Base-by-base conservation (phyloP, 2,329 filamentous ascomycete species). In the Bipolaris zeicola region DNA sequence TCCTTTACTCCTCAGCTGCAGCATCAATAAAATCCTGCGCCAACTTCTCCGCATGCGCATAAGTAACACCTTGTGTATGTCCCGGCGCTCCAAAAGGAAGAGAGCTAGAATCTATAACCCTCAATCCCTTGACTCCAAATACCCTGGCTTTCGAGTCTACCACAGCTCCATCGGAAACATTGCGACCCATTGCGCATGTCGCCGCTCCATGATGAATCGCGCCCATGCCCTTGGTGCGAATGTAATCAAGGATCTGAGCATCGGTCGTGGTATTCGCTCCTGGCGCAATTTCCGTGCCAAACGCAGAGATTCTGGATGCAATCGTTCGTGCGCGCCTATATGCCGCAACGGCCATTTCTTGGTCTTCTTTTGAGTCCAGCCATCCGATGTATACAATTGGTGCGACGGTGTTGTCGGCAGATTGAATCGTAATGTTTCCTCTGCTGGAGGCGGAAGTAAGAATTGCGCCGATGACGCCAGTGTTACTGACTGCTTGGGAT, bases 401-500 rank as follows among this genome's bases (percentile, higher is more conserved):
- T 8, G 37, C 22, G 14, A 52, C 33, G 1, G 31, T 37, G n/a
- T 56, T 56, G 11, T 56, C 49, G 18, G 49, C 37, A 8, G 49
- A 56, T n/a, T 52, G 54, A 3, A 56, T 56, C 1, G 54, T 56
- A 6, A 56, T 20, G 26, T 56, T 56, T 24, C 54, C 54, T 11
- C 38, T 45, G 36, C 54, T 56, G 3, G 49, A 47, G 10, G 54
- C 48, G 31, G 49, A 56, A 5, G 50, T 52, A 3, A 56, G 44
- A 22, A 52, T 47, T 7, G 38, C 51, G 7, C 54, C 54, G 6
- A 56, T 41, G 31, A 52, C 53, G n/a, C 53, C 53, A 2, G 42
- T 56, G 18, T 56, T 44, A 16, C 49, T 48, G 38, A 37, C 43
- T 28, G 42, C 10, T 31, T 51, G 46, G 3, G 36, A 33, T 7